These are phyloP conservation scores for Kwoniella dejecticola DNA, from an alignment of 768 basidiomycete genomes.

Conservation along the genomic window DNA sequence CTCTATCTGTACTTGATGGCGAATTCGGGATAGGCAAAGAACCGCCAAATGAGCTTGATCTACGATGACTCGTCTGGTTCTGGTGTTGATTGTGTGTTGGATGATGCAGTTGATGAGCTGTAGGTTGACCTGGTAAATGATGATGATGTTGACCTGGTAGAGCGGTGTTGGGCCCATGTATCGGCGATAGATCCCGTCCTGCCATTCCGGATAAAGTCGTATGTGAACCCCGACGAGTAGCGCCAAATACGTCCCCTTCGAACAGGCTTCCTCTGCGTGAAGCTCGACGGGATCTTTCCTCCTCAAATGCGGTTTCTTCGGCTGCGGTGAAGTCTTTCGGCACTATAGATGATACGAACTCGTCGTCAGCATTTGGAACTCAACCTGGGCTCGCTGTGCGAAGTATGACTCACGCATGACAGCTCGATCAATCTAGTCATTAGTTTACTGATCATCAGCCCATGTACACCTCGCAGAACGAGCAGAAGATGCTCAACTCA, in stretches of 20 bases:
- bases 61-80: not conserved
- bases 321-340: conserved; percentile 52
- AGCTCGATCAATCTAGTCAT: conserved; percentile 51
- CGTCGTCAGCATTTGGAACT: not conserved
- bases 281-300: conserved; percentile 43
- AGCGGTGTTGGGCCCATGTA: conserved; percentile 11
- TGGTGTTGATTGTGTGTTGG: not conserved
- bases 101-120: conserved; percentile 3
- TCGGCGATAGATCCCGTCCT: conserved; percentile 8
- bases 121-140: conserved; percentile 6
- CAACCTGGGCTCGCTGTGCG: not conserved
- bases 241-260: conserved; percentile 20
- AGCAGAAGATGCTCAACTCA: conserved; percentile 17
- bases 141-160: conserved; percentile 15
- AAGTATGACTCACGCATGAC: conserved; percentile 55
- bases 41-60: conserved; percentile 18
- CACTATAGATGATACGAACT: conserved; percentile 21
- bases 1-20: conserved; percentile 9
- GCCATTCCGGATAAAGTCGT: conserved; percentile 5
- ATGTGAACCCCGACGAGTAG: conserved; percentile 17
- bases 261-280: conserved; percentile 34
- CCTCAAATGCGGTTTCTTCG: conserved; percentile 52
- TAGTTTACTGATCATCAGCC: not conserved
- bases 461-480: not conserved
- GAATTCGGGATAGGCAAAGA: conserved; percentile 1